These are phyloP conservation scores for Sporothrix globosa DNA, from an alignment of 2,329 filamentous ascomycete species.

Conservation along the genomic window DNA sequence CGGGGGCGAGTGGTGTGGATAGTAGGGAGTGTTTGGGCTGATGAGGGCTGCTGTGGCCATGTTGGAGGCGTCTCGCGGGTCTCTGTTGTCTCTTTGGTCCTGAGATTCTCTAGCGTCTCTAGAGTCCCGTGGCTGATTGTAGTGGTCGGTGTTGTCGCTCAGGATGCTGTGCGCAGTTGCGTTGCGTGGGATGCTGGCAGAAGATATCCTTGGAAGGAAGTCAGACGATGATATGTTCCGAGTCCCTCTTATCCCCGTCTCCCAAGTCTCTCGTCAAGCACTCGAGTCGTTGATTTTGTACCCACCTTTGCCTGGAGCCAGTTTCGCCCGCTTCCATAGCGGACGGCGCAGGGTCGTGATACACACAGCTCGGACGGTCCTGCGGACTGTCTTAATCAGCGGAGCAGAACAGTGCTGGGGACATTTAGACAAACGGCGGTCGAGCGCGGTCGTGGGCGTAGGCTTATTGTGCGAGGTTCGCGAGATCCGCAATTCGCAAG, in stretches of 20 bases:
- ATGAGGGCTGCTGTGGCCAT: constrained; percentile 51
- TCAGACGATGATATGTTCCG: neutral
- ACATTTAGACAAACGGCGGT: constrained; percentile 18
- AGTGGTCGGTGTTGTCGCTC: constrained; percentile 19
- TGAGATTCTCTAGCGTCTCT: constrained; percentile 28
- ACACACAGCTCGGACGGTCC: constrained; percentile 17
- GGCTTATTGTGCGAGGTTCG: neutral
- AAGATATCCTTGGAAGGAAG: constrained; percentile 31
- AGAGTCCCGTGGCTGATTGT: constrained; percentile 17
- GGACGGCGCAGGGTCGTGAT: constrained; percentile 34
- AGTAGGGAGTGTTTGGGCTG: constrained; percentile 48
- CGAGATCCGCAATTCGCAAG: neutral
- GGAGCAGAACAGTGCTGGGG: constrained; percentile 2
- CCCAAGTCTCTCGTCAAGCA: neutral
- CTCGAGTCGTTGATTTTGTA: constrained; percentile 24
- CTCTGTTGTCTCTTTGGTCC: constrained; percentile 41
- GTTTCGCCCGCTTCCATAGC: constrained; percentile 49
- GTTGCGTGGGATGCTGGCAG: constrained; percentile 39
- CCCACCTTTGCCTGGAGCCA: constrained; percentile 47
- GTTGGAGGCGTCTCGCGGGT: constrained; percentile 36
- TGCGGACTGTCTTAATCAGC: constrained; percentile 33
- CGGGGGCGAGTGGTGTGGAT: constrained; percentile 46
- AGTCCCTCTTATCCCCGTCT: too few relatives aligned
- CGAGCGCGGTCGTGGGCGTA: neutral
- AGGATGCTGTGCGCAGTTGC: neutral